Evolutionary conservation across 345 rosid genomes (phyloP), one percentile per base, ranked within the genome.

Genomic region (Passiflora organensis): DNA sequence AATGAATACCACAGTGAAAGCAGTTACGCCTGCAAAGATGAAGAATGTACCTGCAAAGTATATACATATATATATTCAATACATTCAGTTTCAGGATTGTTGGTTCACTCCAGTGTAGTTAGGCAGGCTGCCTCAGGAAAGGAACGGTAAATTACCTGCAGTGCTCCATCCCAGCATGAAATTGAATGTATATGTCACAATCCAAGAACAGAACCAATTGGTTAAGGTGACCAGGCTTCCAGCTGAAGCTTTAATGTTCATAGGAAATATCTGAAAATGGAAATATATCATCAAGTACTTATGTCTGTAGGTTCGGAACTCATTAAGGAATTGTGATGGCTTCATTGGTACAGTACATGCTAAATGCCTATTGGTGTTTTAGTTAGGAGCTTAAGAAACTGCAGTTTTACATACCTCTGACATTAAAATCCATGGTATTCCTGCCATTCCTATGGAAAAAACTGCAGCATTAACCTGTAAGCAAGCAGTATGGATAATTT

Each of bases 401-500:
- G n/a, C n/a, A n/a, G n/a, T n/a, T n/a, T 21, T 1, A 48, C 2
- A 11, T 76, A 87, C 96, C 96, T 87, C 96, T 2, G 91, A 81
- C 75, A 87, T 81, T 62, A 87, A 80, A 36, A 80, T 77, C 91
- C 89, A 84, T 9, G 96, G 87, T 47, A 87, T 77, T 53, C 85
- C 85, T 72, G 83, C 85, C 71, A 84, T 82, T 56, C 89, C 95
- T 14, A 87, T 37, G 15, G 89, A 68, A 53, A 77, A 73, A 5
- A 83, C 77, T 53, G 69, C 79, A 0, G 73, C 59, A 48, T 73
- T n/a, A 75, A 67, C 84, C 82, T 38, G 57, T 23, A 18, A n/a
- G 5, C 41, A 13, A 5, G n/a, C n/a, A n/a, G n/a, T n/a, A n/a
- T n/a, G n/a, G n/a, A n/a, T n/a, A n/a, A n/a, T n/a, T n/a, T n/a